Base-by-base conservation (phyloP, 371 early-diverging fungal genomes). In the Paraphysoderma sedebokerense region DNA sequence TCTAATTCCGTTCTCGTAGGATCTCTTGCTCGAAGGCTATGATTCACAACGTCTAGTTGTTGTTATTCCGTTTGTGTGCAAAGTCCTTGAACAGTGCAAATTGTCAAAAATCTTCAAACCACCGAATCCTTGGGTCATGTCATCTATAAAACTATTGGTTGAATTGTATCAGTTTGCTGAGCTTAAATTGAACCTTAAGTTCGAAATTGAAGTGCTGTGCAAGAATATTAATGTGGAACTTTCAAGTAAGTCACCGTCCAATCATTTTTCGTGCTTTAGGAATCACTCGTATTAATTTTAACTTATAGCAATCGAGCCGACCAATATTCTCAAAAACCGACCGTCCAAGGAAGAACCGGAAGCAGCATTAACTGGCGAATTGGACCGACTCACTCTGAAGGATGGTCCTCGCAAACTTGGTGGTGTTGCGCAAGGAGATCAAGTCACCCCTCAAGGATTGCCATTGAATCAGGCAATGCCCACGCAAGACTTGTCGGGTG, bases 61-160 rank as follows among this genome's bases (percentile, higher is more conserved):
- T 1, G 89, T 86, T 2, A 90, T 98, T 47, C 98, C 98, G 5
- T 98, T 98, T 59, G 92, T 92, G 12, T 96, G 97, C 67, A 93
- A 93, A 60, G 88, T 96, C 0, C 62, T 96, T 40, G 90, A 91
- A 55, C 91, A 92, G 57, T 74, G 82, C 46, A 70, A 67, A 28
- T 68, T 74, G 42, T 85, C 84, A 59, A 78, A 68, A 27, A 83
- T 93, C 1, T 98, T 96, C 66, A 76, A 76, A 31, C 91, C 93
- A 11, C 93, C 93, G 11, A 96, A 93, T 61, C 98, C 98, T 6
- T 98, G 96, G 96, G 59, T 96, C 38, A 92, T 95, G 82, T 86
- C 87, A 20, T 87, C 89, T 42, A 67, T 98, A 63, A 76, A 75
- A 38, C 63, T 96, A 11, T 63, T 98, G 24, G 81, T 85, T 0